Evolutionary conservation across 768 basidiomycete species (phyloP), one percentile per base, ranked within the genome.

Genomic region (Plicaturopsis crispa): DNA sequence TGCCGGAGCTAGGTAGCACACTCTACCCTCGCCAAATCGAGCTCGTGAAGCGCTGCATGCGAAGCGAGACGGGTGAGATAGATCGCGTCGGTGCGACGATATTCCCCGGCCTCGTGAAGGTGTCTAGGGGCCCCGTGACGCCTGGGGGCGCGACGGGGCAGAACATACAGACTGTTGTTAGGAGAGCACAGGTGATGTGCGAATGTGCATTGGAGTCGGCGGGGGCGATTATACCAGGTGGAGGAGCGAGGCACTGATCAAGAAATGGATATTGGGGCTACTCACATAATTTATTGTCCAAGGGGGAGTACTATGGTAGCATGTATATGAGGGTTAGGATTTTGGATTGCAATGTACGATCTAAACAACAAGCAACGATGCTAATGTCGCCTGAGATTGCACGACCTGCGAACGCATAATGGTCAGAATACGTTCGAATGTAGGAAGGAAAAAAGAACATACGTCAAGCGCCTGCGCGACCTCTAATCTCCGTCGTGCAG

Each of bases 391-490:
- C 60, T 92, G 84, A 4, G 84, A 62, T 57, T 88, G 79, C 40
- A 89, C 78, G 40, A 91, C 75, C 86, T 91, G 53, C 32, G 39
- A 39, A 36, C 26, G 21, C 14, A 8, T 45, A 4, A 39, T 36
- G 40, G 39, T 41, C 10, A 23, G 24, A 35, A 17, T 14, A 14
- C 22, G 38, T 6, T 35, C 16, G 35, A 22, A 38, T 38, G 18
- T 31, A 26, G 11, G 1, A 30, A 34, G 33, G 35, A 13, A 24
- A 30, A 31, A 31, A 33, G 16, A 14, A 46, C 63, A 48, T 49
- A 88, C 89, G 69, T 93, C 84, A 48, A 99, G 59, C 30, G 91
- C 88, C 59, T 97, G 94, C 57, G 87, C 71, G 22, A 96, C 91
- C 62, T 96, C 90, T 44, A 99, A 59, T 55, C 92, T 72, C 53